Percentiles rank a stretch among this genome's conserved stretches.
Conservation (phyloP, 208 protist species). For the Porcisia hertigi region DNA sequence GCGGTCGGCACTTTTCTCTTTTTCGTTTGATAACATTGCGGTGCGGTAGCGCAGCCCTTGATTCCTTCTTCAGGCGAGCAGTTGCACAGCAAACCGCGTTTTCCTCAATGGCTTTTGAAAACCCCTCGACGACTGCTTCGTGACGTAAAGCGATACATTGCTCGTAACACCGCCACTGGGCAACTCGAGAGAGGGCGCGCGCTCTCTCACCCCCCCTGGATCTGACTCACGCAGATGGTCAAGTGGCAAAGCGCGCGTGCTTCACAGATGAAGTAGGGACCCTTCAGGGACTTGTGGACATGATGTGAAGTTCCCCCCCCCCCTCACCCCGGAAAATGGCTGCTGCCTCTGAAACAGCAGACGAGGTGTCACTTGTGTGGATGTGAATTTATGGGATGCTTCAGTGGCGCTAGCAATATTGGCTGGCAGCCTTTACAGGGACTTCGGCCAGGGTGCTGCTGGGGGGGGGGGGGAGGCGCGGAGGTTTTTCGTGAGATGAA, state of each 20-base stretch:
- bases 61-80: slow-evolving; percentile 25
- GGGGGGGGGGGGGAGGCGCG: slow-evolving; percentile 12
- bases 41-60: slow-evolving; percentile 32
- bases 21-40: slow-evolving; percentile 33
- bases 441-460: slow-evolving; percentile 18
- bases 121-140: slow-evolving; percentile 45
- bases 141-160: slow-evolving; percentile 33
- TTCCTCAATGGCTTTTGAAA: too few relatives aligned
- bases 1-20: slow-evolving; percentile 41
- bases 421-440: slow-evolving; percentile 36
- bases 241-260: slow-evolving; percentile 10
- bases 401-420: slow-evolving; percentile 44
- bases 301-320: slow-evolving; percentile 36
- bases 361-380: slow-evolving; percentile 40
- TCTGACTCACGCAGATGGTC: too few relatives aligned
- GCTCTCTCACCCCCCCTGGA: too few relatives aligned
- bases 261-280: slow-evolving; percentile 14
- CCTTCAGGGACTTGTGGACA: slow-evolving; percentile 24
- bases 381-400: slow-evolving; percentile 44
- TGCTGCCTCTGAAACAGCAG: slow-evolving; percentile 4
- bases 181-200: too few relatives aligned
- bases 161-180: slow-evolving; percentile 44
- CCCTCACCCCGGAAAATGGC: slow-evolving; percentile 9
- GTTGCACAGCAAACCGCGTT: neutral
- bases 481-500: slow-evolving; percentile 28